These are phyloP conservation scores for Claviceps spartinae DNA, from an alignment of 2,329 filamentous ascomycete species.

Conservation along the genomic window DNA sequence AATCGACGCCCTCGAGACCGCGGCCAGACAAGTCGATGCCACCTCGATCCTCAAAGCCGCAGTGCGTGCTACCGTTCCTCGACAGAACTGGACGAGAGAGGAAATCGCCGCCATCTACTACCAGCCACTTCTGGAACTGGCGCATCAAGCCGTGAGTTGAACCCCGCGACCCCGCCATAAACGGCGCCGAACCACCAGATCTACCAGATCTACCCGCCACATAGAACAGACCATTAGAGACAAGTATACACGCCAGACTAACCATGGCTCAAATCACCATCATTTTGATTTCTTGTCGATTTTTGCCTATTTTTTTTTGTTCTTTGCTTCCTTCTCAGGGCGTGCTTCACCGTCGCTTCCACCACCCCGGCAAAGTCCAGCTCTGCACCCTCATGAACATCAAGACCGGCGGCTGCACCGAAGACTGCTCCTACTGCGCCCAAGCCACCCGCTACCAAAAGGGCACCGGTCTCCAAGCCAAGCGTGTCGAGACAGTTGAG, in stretches of 20 bases:
- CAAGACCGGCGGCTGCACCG: slow-evolving; percentile 83
- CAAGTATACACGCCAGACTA: not conserved
- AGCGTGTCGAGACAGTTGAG: slow-evolving; percentile 66
- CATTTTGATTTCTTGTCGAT: too few species aligned
- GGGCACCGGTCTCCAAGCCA: slow-evolving; percentile 66
- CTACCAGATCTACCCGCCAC: not conserved
- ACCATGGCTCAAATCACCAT: not conserved
- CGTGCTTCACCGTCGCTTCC: slow-evolving; percentile 70
- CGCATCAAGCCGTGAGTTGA: slow-evolving; percentile 53
- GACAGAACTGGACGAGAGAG: slow-evolving; percentile 67
- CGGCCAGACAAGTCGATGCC: slow-evolving; percentile 9
- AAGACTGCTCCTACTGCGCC: slow-evolving; percentile 88
- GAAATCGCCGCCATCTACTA: slow-evolving; percentile 75
- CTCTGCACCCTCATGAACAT: slow-evolving; percentile 96
- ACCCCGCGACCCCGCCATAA: not conserved
- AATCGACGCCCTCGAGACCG: slow-evolving; percentile 1
- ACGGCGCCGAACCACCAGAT: too few species aligned
- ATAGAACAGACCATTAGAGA: not conserved
- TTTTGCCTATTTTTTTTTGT: too few species aligned
- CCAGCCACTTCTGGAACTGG: slow-evolving; percentile 65
- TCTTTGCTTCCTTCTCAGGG: slow-evolving; percentile 35
- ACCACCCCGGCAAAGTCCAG: slow-evolving; percentile 71
- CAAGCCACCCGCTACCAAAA: slow-evolving; percentile 71
- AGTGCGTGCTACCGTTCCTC: slow-evolving; percentile 43
- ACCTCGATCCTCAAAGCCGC: slow-evolving; percentile 33